Conservation (phyloP, 805 yeast genomes). For the Kuraishia capsulata region DNA sequence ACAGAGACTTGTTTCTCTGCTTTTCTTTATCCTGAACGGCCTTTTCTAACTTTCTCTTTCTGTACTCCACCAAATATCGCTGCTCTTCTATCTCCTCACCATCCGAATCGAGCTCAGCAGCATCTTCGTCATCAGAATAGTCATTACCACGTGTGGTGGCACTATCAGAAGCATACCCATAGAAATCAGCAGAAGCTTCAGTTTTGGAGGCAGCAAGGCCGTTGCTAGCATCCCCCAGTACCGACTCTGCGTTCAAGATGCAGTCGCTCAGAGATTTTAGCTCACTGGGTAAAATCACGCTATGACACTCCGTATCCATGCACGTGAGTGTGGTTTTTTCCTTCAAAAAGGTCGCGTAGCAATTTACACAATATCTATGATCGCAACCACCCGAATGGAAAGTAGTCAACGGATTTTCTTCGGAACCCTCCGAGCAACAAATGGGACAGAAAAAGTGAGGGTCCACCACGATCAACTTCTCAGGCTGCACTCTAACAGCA, state of each 20-base stretch:
- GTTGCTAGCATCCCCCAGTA: slow-evolving; percentile 7
- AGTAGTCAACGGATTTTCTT: slow-evolving; percentile 18
- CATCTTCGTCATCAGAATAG: not conserved
- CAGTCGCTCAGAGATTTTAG: slow-evolving; percentile 21
- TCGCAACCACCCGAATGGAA: slow-evolving; percentile 52
- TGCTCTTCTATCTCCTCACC: slow-evolving; percentile 2
- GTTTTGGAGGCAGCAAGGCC: slow-evolving; percentile 2
- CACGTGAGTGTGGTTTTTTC: slow-evolving; percentile 49
- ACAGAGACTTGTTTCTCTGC: slow-evolving; percentile 12
- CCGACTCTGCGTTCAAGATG: slow-evolving; percentile 3
- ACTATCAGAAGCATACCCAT: not conserved
- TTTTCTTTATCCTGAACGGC: not conserved
- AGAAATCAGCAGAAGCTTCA: slow-evolving; percentile 2
- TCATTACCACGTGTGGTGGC: no score
- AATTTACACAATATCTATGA: slow-evolving; percentile 61
- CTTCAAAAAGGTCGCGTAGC: slow-evolving; percentile 55
- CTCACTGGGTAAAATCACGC: slow-evolving; percentile 33
- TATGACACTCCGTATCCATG: slow-evolving; percentile 47
- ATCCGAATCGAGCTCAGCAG: slow-evolving; percentile 1
- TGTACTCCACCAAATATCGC: slow-evolving; percentile 2
- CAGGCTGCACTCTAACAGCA: slow-evolving; percentile 19
- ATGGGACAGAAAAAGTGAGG: slow-evolving; percentile 42
- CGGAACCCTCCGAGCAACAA: slow-evolving; percentile 55
- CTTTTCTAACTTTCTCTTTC: not conserved
- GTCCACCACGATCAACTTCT: slow-evolving; percentile 9